Conservation (phyloP, 768 basidiomycete genomes). For the Goffeauzyma gilvescens region DNA sequence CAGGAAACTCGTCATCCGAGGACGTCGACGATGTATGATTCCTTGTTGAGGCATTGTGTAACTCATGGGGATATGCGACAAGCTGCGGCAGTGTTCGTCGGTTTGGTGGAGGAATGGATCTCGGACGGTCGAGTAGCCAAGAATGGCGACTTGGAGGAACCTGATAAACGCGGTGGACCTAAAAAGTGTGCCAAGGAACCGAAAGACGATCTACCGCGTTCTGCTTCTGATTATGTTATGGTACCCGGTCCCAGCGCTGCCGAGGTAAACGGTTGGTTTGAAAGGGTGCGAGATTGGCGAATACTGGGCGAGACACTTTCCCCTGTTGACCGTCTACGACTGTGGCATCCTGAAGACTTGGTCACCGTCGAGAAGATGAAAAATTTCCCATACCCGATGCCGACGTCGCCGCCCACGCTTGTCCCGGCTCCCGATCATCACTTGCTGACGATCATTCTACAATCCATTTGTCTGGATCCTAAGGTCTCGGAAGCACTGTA, state of each 20-base stretch:
- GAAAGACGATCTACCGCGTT: too few relatives aligned
- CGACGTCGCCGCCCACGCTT: constrained; percentile 22
- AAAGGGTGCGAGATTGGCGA: constrained; percentile 23
- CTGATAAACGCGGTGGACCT: constrained; percentile 23
- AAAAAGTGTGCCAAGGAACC: too few relatives aligned
- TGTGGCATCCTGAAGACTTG: constrained; percentile 28
- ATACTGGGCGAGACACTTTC: constrained; percentile 26
- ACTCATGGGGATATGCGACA: constrained; percentile 16
- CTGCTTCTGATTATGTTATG: too few relatives aligned
- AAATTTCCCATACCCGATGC: constrained; percentile 25
- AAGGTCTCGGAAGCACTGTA: too few relatives aligned
- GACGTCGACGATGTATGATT: constrained; percentile 14
- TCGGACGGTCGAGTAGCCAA: constrained; percentile 28
- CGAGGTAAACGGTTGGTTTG: constrained; percentile 23
- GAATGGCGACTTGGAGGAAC: constrained; percentile 18
- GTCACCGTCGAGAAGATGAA: constrained; percentile 23
- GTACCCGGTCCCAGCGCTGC: too few relatives aligned
- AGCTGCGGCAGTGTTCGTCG: constrained; percentile 29
- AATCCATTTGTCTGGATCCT: too few relatives aligned
- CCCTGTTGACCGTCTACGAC: constrained; percentile 21
- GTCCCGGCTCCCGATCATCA: constrained; percentile 19
- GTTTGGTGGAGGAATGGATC: constrained; percentile 32
- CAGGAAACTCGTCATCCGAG: constrained; percentile 16
- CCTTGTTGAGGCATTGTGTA: constrained; percentile 15
- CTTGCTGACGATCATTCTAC: constrained; percentile 20